Evolutionary conservation across 306 rosid genomes (phyloP), one percentile per base, ranked within the genome.

Genomic region (Canavalia ensiformis): DNA sequence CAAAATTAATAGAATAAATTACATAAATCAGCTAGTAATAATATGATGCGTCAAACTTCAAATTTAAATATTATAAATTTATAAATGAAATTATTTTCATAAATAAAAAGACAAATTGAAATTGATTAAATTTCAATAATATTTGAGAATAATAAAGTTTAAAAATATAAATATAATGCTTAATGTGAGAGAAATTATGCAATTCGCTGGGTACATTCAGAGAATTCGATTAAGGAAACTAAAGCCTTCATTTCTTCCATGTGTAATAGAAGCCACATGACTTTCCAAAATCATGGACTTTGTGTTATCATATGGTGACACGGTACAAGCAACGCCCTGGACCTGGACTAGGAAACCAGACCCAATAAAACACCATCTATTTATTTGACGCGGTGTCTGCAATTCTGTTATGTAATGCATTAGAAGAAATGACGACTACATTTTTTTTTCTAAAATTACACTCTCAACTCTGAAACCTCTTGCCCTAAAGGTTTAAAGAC

Each of bases 401-500:
- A 76, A 60, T 63, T 62, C 59, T 55, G 6, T 63, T 62, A 54
- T 55, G 6, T 49, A 74, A 79, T 79, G 84, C 74, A 75, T 64
- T 60, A 75, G 52, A 35, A 57, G 58, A 76, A 81, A 66, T 50
- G 8, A 44, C 71, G 33, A 70, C 55, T 30, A 42, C 68, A 72
- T 13, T 58, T 70, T 5, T 68, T 60, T 65, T 46, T 76, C 55
- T 66, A n/a, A 52, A 51, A 50, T 84, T 78, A 88, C 84, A 85
- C 83, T 18, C 69, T 44, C 87, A 89, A 83, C 81, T 90, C 90
- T 44, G 11, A 87, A 58, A 81, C 87, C 72, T 79, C 87, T 30
- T 91, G 74, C 64, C 84, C 89, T 85, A 92, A 77, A 7, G 98
- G 94, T 77, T 85, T 67, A 44, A 93, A 90, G 49, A 92, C 83